Base-by-base conservation (phyloP, 192 early-diverging fungal species). In the Mortierella antarctica region DNA sequence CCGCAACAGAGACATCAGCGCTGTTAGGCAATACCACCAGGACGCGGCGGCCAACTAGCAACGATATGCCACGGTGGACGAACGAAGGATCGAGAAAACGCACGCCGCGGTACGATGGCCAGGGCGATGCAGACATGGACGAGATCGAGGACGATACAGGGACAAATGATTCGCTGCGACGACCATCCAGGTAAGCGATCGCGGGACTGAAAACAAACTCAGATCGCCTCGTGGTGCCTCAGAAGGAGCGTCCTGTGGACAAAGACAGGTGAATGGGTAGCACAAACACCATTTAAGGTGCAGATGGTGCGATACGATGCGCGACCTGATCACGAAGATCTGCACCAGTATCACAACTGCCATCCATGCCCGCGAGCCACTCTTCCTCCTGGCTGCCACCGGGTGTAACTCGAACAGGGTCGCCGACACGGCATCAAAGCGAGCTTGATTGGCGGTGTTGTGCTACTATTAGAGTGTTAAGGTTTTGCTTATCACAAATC, bases 181-280 rank as follows among this genome's bases (percentile, higher is more conserved):
- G 74, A 51, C 74, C 74, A 53, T 70, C 61, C 50, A 78, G 74
- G 74, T 78, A 65, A 66, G 45, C 48, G 31, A 31, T 31, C 31
- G 31, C 31, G 3, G 31, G 31, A 31, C 31, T 31, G 31, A 47
- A 6, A 47, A 56, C 14, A 49, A 18, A 9, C n/a, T n/a, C 45
- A 52, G 48, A 40, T 47, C 62, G 2, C 21, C n/a, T 52, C 13
- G 12, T 6, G 13, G 6, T 42, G 20, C 31, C 31, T 31, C 31
- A 31, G 31, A 31, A 31, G 31, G 31, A n/a, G n/a, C n/a, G n/a
- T n/a, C n/a, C n/a, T n/a, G n/a, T n/a, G n/a, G 31, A 31, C 31
- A 31, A 31, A 31, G 31, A 31, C 31, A 31, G 31, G 31, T 3
- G 3, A 31, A 31, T 31, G 1, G 31, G 31, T 31, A 2, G 31